Evolutionary conservation across 495 filamentous ascomycete species (phyloP).

Genomic region (Aspergillus olivimuriae): DNA sequence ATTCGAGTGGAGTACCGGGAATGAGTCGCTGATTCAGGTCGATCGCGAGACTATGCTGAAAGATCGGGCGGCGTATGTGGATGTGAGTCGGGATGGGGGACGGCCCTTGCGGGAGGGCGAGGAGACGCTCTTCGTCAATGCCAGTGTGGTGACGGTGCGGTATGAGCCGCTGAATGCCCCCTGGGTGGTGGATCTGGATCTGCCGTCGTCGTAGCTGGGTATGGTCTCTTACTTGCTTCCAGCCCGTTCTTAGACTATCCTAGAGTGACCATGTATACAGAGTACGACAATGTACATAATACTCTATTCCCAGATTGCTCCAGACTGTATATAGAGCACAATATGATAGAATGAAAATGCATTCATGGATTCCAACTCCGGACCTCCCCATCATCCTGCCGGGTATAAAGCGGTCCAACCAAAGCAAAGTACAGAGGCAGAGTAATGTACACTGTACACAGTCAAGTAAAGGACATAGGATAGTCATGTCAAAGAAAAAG

Average conservation of each 20-base stretch:
- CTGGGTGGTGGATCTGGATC: constrained; percentile 60
- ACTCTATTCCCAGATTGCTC: not conserved
- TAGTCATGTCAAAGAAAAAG: not conserved
- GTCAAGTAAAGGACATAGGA: not conserved
- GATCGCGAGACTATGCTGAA: constrained; percentile 37
- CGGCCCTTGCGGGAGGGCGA: constrained; percentile 37
- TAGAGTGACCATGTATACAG: too few species aligned
- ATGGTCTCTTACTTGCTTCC: not conserved
- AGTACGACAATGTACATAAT: not conserved
- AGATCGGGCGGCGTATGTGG: constrained; percentile 35
- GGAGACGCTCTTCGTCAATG: constrained; percentile 71
- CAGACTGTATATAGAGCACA: not conserved
- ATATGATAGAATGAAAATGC: not conserved
- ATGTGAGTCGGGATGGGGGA: constrained; percentile 28
- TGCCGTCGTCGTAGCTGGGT: constrained; percentile 24
- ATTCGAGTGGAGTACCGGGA: constrained; percentile 42
- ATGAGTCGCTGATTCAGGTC: constrained; percentile 9
- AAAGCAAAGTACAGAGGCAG: constrained; percentile 2
- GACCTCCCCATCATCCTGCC: constrained; percentile 1
- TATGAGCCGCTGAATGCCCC: constrained; percentile 50
- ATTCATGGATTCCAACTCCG: too few species aligned
- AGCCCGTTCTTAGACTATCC: too few species aligned
- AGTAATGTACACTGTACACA: too few species aligned
- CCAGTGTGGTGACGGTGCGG: constrained; percentile 48
- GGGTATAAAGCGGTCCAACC: constrained; percentile 11